These are phyloP conservation scores for Viola pubescens DNA, from an alignment of 441 rosid genomes.

Conservation along the genomic window DNA sequence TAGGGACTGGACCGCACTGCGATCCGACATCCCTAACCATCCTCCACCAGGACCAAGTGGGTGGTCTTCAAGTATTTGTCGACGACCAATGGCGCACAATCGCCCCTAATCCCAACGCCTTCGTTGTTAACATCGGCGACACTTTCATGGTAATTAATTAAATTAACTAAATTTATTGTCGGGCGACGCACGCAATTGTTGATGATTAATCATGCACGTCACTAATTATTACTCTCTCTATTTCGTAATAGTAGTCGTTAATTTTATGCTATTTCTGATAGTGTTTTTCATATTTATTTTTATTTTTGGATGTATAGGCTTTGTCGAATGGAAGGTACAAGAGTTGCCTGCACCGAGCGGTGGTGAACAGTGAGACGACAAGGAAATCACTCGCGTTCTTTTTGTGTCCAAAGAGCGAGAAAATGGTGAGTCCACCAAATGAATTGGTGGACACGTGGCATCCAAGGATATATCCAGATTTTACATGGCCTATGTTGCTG, in stretches of 20 bases:
- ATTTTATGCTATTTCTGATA: background rate
- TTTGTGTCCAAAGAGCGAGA: conserved; percentile 72
- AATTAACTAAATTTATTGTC: background rate
- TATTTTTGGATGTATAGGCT: conserved; percentile 38
- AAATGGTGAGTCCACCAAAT: conserved; percentile 62
- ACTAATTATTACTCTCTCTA: too few relatives aligned
- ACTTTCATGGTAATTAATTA: conserved; percentile 74
- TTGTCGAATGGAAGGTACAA: conserved; percentile 76
- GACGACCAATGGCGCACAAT: conserved; percentile 80
- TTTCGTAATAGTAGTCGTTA: too few relatives aligned
- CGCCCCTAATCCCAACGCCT: conserved; percentile 61
- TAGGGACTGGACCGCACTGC: conserved; percentile 98
- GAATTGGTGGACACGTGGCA: conserved; percentile 41
- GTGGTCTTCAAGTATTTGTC: conserved; percentile 89
- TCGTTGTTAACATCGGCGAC: conserved; percentile 94
- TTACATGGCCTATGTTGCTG: conserved; percentile 84
- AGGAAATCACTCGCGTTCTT: conserved; percentile 96
- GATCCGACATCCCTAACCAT: conserved; percentile 97
- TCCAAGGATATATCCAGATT: conserved; percentile 73
- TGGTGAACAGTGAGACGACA: conserved; percentile 62
- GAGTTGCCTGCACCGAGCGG: conserved; percentile 93
- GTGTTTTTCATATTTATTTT: background rate
- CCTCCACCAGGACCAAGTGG: conserved; percentile 88
- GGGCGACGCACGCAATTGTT: background rate
- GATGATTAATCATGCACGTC: background rate